Conservation (phyloP, 1,284 basidiomycete genomes). For the Pyrrhoderma lamaoense region DNA sequence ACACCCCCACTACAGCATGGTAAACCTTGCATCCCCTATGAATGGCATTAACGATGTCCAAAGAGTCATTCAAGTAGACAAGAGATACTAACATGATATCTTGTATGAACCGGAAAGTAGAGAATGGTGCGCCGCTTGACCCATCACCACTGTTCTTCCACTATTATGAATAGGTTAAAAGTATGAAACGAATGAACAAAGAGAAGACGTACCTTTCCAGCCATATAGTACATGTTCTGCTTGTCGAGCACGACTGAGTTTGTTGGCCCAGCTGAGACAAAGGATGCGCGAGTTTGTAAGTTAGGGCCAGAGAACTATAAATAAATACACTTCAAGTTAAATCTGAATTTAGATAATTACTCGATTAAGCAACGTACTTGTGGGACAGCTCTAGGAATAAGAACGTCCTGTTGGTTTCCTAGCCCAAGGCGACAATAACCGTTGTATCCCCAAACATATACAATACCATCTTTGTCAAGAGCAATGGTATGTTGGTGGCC, state of each 20-base stretch:
- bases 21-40: slow-evolving; percentile 65
- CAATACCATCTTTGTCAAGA: slow-evolving; percentile 66
- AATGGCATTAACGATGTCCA: neutral
- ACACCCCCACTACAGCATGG: slow-evolving; percentile 75
- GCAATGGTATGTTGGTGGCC: slow-evolving; percentile 86
- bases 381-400: slow-evolving; percentile 71
- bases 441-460: slow-evolving; percentile 86
- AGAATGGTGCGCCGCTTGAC: slow-evolving; percentile 76
- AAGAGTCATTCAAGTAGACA: neutral
- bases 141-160: slow-evolving; percentile 94
- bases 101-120: slow-evolving; percentile 72
- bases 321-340: slow-evolving; percentile 6
- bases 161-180: slow-evolving; percentile 30
- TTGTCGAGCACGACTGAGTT: slow-evolving; percentile 81
- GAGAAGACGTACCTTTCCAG: slow-evolving; percentile 54
- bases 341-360: neutral
- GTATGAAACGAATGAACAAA: neutral
- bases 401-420: slow-evolving; percentile 77
- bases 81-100: slow-evolving; percentile 58
- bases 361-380: slow-evolving; percentile 36
- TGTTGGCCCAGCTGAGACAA: slow-evolving; percentile 75
- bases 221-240: slow-evolving; percentile 79
- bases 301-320: slow-evolving; percentile 67
- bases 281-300: slow-evolving; percentile 51
- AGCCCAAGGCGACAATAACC: slow-evolving; percentile 76